phyloP scores from a whole-genome alignment of 1,284 basidiomycete species.

The Caloboletus inedulis region DNA sequence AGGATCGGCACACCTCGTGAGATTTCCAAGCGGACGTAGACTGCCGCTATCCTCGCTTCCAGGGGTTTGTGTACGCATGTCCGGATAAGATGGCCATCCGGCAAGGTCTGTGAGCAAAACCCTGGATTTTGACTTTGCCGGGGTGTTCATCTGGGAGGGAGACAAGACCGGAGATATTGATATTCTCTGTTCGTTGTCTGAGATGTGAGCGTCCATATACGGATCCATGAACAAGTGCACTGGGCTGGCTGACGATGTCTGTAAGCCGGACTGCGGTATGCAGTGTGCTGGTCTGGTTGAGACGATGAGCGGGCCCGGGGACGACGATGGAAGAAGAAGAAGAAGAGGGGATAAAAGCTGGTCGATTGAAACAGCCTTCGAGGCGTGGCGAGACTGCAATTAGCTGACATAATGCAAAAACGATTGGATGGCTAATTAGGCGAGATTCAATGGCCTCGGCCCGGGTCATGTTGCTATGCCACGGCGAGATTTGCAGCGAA shows the following conservation, averaged over 20 bases:
- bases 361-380: slow-evolving; percentile 5
- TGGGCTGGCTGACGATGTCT: neutral
- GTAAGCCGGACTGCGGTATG: neutral
- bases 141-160: slow-evolving; percentile 11
- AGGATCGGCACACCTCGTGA: slow-evolving; percentile 18
- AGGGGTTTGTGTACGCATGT: slow-evolving; percentile 17
- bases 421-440: slow-evolving; percentile 6
- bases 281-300: neutral
- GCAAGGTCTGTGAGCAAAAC: slow-evolving; percentile 16
- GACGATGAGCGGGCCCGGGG: neutral
- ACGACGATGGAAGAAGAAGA: slow-evolving; percentile 1
- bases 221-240: slow-evolving; percentile 8
- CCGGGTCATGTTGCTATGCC: neutral
- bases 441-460: no score
- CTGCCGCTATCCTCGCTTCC: slow-evolving; percentile 9
- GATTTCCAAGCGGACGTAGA: slow-evolving; percentile 7
- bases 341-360: slow-evolving; percentile 6
- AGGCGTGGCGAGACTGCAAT: slow-evolving; percentile 16
- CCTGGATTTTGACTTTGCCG: slow-evolving; percentile 11
- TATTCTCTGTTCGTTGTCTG: slow-evolving; percentile 3
- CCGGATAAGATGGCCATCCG: slow-evolving; percentile 18
- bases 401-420: slow-evolving; percentile 24
- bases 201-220: slow-evolving; percentile 1
- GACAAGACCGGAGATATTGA: slow-evolving; percentile 1
- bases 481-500: slow-evolving; percentile 15